Evolutionary conservation across 257 asterid genomes (phyloP), one percentile per base, ranked within the genome.

Genomic region (Salvia splendens): DNA sequence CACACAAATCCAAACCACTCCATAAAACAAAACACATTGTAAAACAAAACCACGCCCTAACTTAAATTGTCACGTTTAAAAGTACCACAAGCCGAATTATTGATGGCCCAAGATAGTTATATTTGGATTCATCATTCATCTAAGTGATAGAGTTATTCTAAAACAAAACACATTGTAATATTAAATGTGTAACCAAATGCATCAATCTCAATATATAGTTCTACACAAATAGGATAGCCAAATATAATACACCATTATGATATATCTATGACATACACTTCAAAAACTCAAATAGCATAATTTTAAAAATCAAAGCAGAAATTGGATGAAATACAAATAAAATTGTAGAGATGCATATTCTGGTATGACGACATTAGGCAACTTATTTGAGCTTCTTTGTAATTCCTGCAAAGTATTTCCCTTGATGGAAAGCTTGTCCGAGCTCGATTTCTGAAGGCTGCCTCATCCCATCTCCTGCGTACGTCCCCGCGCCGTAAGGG

Each of bases 401-500:
- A 15, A 85, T 76, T 67, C 77, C 78, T 0, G 88, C 86, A 68
- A 76, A 54, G 80, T 80, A 66, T 55, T 80, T 78, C 46, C 89
- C 86, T 71, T 83, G 89, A 75, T 83, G 84, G 53, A 80, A 81
- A 65, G 89, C 89, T 46, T 75, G 88, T 17, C 30, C 72, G 33
- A 83, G 52, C 61, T 83, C 88, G 15, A 78, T 50, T 12, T 78
- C 81, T 0, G 84, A 52, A 3, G 88, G 88, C 66, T 81, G 86
- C 45, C 89, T 69, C 28, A 83, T 59, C 8, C 89, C 89, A 33
- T 83, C 86, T 52, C 89, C 89, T 24, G 84, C 82, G 20, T 5
- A 81, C 0, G 86, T 83, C 52, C 86, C 89, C 0, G 89, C 79
- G 3, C 89, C 89, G 12, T 83, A 83, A 1, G 89, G 84, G 53